Conservation (phyloP, 495 filamentous ascomycete species). For the Hyaloscypha variabilis region DNA sequence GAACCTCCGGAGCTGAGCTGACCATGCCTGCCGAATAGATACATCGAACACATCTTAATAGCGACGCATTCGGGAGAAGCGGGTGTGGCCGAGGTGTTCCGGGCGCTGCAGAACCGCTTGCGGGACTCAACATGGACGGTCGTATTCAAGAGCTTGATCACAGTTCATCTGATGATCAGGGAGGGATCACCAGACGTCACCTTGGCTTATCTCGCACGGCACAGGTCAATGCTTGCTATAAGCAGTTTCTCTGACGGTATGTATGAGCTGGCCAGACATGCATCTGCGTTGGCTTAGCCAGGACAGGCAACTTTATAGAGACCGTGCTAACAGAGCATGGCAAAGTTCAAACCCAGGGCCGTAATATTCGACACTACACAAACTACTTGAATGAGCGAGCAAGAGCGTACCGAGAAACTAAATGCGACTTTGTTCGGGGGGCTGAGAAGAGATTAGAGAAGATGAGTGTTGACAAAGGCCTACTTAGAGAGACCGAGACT, state of each 20-base stretch:
- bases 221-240: slow-evolving; percentile 82
- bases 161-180: slow-evolving; percentile 95
- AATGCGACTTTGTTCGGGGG: slow-evolving; percentile 85
- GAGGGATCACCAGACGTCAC: slow-evolving; percentile 92
- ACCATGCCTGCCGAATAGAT: slow-evolving; percentile 39
- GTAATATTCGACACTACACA: slow-evolving; percentile 91
- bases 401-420: slow-evolving; percentile 77
- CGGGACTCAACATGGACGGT: slow-evolving; percentile 97
- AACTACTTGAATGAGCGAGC: slow-evolving; percentile 84
- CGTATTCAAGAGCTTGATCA: slow-evolving; percentile 94
- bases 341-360: slow-evolving; percentile 90
- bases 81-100: slow-evolving; percentile 94
- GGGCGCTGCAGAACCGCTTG: slow-evolving; percentile 82
- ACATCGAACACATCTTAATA: slow-evolving; percentile 96
- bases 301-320: slow-evolving; percentile 20
- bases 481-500: slow-evolving; percentile 88
- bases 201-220: slow-evolving; percentile 79
- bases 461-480: slow-evolving; percentile 87
- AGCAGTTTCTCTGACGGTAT: slow-evolving; percentile 90
- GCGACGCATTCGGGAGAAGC: slow-evolving; percentile 95
- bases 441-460: slow-evolving; percentile 84
- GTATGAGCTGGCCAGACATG: slow-evolving; percentile 36
- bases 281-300: slow-evolving; percentile 15
- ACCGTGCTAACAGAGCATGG: slow-evolving; percentile 36
- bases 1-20: slow-evolving; percentile 6